phyloP scores from a whole-genome alignment of 2,329 filamentous ascomycete species.

The Talaromyces sp. region DNA sequence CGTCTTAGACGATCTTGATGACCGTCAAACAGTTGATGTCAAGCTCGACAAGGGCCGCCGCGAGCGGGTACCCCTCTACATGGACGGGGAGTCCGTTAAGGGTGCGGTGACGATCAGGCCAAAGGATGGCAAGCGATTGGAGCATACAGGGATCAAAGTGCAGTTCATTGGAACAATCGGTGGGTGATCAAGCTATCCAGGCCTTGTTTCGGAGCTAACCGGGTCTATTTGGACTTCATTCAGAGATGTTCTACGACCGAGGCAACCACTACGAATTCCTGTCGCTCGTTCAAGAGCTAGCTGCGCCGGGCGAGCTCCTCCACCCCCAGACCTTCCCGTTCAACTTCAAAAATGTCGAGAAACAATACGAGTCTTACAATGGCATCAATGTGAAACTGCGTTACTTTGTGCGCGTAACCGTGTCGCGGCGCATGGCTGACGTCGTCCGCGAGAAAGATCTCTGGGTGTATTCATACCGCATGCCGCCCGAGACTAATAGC shows the following conservation, averaged over 20 bases:
- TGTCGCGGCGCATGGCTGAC: slow-evolving; percentile 94
- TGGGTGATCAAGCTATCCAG: slow-evolving; percentile 10
- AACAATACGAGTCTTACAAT: slow-evolving; percentile 99
- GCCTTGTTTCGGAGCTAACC: background rate
- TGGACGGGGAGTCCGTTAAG: slow-evolving; percentile 98
- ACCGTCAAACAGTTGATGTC: slow-evolving; percentile 92
- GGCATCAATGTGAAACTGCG: slow-evolving; percentile 99
- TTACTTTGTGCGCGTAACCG: slow-evolving; percentile 96
- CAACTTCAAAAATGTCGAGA: slow-evolving; percentile 99
- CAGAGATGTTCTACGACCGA: slow-evolving; percentile 99
- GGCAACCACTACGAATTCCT: slow-evolving; percentile 99
- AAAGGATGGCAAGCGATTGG: slow-evolving; percentile 96
- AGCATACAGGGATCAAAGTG: slow-evolving; percentile 99
- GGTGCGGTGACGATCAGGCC: slow-evolving; percentile 91
- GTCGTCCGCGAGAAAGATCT: slow-evolving; percentile 99
- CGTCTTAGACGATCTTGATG: slow-evolving; percentile 92
- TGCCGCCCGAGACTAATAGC: slow-evolving; percentile 96
- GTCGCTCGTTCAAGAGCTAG: slow-evolving; percentile 93
- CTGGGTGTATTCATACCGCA: slow-evolving; percentile 98
- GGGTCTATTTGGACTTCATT: slow-evolving; percentile 1
- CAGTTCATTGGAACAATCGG: slow-evolving; percentile 99
- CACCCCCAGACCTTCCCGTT: slow-evolving; percentile 99
- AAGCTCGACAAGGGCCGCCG: slow-evolving; percentile 98
- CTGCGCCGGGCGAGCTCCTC: slow-evolving; percentile 94
- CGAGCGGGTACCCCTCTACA: slow-evolving; percentile 95